Percentiles rank a stretch among this genome's conserved stretches.
These are phyloP conservation scores for Penicillium fuscoglaucum DNA, from an alignment of 2,329 filamentous ascomycete genomes.

Conservation along the genomic window DNA sequence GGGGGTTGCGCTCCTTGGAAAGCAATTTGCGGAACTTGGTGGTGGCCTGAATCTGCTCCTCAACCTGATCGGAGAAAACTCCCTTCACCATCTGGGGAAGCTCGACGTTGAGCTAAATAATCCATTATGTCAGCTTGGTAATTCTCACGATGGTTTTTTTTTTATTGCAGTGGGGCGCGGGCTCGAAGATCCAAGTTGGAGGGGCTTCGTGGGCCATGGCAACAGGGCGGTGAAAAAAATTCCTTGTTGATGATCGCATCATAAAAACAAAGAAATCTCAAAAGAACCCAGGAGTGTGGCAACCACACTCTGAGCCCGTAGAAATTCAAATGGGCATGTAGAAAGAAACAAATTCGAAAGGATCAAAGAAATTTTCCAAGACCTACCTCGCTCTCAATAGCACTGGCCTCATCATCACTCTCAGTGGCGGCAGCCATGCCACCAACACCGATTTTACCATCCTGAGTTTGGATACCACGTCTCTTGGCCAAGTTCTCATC, in stretches of 20 bases:
- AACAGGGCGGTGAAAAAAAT: constrained; percentile 41
- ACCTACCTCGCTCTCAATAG: constrained; percentile 93
- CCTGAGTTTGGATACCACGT: constrained; percentile 83
- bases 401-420: constrained; percentile 94
- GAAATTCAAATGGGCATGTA: background rate
- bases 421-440: constrained; percentile 84
- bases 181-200: constrained; percentile 19
- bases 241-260: constrained; percentile 30
- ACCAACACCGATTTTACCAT: constrained; percentile 58
- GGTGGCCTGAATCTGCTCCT: constrained; percentile 93
- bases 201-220: constrained; percentile 29
- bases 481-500: constrained; percentile 99
- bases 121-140: constrained; percentile 26
- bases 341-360: constrained; percentile 14
- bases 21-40: constrained; percentile 98
- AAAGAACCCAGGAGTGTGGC: background rate
- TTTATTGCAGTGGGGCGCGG: constrained; percentile 22
- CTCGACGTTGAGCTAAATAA: constrained; percentile 83
- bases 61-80: constrained; percentile 98
- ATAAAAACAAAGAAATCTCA: constrained; percentile 30
- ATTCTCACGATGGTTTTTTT: constrained; percentile 16
- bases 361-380: constrained; percentile 23
- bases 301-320: background rate
- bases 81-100: constrained; percentile 97
- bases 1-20: constrained; percentile 97